Evolutionary conservation across 352 stramenopile genomes (phyloP).

Genomic region (Globisporangium canariense): DNA sequence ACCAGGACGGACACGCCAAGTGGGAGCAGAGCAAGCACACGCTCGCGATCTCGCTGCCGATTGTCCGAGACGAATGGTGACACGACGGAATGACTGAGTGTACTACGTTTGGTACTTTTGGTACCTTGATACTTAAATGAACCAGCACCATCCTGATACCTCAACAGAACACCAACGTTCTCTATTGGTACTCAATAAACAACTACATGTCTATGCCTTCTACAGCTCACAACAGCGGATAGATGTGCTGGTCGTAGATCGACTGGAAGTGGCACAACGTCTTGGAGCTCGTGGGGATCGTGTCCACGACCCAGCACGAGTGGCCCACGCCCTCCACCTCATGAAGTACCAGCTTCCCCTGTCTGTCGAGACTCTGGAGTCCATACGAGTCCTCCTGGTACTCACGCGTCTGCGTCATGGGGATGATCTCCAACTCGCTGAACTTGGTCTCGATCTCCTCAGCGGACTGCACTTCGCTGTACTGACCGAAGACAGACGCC

Average conservation of each 20-base stretch:
- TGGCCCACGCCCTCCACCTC: neutral
- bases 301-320: neutral
- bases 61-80: slow-evolving; percentile 76
- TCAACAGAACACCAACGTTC: neutral
- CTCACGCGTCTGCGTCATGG: neutral
- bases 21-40: slow-evolving; percentile 54
- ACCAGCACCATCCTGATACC: neutral
- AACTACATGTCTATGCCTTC: neutral
- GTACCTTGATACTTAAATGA: neutral
- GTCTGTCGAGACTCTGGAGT: slow-evolving; percentile 1
- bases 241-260: slow-evolving; percentile 1
- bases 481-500: slow-evolving; percentile 28
- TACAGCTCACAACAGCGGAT: neutral
- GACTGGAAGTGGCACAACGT: neutral
- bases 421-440: neutral
- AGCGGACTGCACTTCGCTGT: slow-evolving; percentile 15
- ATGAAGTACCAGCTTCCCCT: neutral
- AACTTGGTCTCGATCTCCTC: neutral
- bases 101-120: neutral
- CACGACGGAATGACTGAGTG: too few species aligned
- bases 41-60: slow-evolving; percentile 65
- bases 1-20: slow-evolving; percentile 69
- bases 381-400: neutral
- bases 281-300: neutral
- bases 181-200: neutral